Evolutionary conservation across 23 red algal genomes (phyloP).

Genomic region (Gracilaria domingensis): DNA sequence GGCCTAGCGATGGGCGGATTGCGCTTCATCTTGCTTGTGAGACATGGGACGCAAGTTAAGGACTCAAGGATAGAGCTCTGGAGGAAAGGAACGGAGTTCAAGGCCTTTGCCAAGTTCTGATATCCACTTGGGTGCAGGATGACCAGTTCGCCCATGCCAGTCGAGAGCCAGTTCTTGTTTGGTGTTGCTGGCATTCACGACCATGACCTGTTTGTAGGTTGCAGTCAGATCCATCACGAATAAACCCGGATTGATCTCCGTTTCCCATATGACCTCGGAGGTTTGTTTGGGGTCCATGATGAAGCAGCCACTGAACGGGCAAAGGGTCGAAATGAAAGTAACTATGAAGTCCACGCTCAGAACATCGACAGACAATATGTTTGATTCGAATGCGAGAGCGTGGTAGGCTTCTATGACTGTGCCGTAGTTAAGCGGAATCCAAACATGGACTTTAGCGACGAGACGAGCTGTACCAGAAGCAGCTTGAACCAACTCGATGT

Average conservation of each 20-base stretch:
- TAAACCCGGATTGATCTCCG: background rate
- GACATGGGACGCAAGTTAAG: constrained; percentile 24
- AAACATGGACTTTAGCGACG: constrained; percentile 8
- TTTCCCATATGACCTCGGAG: constrained; percentile 11
- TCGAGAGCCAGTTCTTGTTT: constrained; percentile 15
- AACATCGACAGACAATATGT: constrained; percentile 6
- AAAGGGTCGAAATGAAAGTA: background rate
- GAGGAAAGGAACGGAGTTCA: constrained; percentile 18
- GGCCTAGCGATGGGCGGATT: background rate
- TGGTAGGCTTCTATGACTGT: constrained; percentile 35
- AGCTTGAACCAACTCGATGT: background rate
- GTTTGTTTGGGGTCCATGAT: background rate
- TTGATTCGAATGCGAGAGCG: background rate
- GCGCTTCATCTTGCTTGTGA: constrained; percentile 42
- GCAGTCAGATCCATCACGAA: background rate
- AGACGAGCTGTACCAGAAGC: background rate
- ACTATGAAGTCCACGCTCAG: background rate
- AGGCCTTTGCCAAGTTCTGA: background rate
- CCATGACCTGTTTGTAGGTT: background rate
- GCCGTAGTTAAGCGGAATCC: background rate
- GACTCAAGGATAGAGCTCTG: background rate
- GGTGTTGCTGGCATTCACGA: background rate
- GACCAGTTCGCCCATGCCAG: constrained; percentile 35
- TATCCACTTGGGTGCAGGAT: background rate
- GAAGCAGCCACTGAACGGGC: constrained; percentile 25